Percentiles rank a stretch among this genome's conserved stretches.
Evolutionary conservation across 2,329 filamentous ascomycete genomes (phyloP).

Genomic region (Alternaria novae-zelandiae): DNA sequence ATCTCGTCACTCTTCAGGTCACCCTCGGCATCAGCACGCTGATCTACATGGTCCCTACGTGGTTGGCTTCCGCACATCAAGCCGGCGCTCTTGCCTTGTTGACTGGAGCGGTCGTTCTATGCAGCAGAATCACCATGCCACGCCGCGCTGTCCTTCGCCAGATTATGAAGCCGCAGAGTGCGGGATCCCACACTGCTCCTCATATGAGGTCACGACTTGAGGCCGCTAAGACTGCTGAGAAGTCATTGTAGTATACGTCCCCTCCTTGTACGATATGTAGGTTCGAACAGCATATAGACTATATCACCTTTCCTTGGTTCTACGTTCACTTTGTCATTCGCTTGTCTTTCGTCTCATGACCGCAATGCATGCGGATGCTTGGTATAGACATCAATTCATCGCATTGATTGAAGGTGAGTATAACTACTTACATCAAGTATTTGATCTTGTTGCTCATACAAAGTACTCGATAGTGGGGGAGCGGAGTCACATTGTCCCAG

Average conservation of each 20-base stretch:
- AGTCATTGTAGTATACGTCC: slow-evolving; percentile 15
- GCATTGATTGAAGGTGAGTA: neutral
- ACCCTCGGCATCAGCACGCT: slow-evolving; percentile 87
- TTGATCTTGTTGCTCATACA: no score
- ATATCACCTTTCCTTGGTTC: neutral
- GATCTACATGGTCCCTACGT: slow-evolving; percentile 90
- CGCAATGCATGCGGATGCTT: neutral
- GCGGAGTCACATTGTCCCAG: neutral
- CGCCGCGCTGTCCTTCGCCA: slow-evolving; percentile 40
- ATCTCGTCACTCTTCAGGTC: slow-evolving; percentile 82
- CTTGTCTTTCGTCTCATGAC: neutral
- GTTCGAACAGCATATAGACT: neutral
- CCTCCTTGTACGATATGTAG: slow-evolving; percentile 12
- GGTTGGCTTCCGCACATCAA: slow-evolving; percentile 89
- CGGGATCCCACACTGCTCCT: slow-evolving; percentile 19
- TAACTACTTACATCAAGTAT: neutral
- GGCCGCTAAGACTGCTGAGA: slow-evolving; percentile 22
- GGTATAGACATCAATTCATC: neutral
- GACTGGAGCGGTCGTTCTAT: slow-evolving; percentile 80
- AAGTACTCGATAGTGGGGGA: neutral
- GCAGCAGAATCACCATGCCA: slow-evolving; percentile 58
- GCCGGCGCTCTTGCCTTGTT: slow-evolving; percentile 86
- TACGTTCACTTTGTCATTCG: neutral
- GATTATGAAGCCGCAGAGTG: slow-evolving; percentile 31
- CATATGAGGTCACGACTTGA: slow-evolving; percentile 31